Evolutionary conservation across 2,329 filamentous ascomycete genomes (phyloP).

Genomic region (Epicoccum sorghinum): DNA sequence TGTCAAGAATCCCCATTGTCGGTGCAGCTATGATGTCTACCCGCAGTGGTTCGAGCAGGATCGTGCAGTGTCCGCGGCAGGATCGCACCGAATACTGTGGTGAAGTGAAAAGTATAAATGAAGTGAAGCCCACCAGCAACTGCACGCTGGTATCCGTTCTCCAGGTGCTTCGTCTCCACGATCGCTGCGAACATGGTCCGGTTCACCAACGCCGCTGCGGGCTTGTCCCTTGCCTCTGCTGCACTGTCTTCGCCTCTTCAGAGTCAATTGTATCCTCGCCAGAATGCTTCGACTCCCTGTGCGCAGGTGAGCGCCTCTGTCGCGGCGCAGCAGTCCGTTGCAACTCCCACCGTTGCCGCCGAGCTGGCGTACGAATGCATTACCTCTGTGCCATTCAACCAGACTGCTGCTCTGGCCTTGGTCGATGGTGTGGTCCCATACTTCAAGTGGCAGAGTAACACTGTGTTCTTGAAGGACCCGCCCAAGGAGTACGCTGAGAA

Average conservation of each 20-base stretch:
- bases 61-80: constrained; percentile 11
- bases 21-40: constrained; percentile 27
- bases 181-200: constrained; percentile 30
- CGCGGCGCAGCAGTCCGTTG: constrained; percentile 30
- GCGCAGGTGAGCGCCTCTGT: constrained; percentile 39
- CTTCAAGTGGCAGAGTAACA: constrained; percentile 55
- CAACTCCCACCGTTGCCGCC: constrained; percentile 51
- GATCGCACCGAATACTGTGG: constrained; percentile 4
- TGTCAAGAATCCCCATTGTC: constrained; percentile 8
- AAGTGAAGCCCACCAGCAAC: not conserved
- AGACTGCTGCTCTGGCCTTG: constrained; percentile 48
- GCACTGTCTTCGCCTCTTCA: constrained; percentile 34
- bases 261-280: constrained; percentile 29
- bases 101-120: constrained; percentile 19
- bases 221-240: constrained; percentile 35
- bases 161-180: constrained; percentile 2
- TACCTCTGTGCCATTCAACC: constrained; percentile 54
- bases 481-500: constrained; percentile 55
- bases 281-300: constrained; percentile 41
- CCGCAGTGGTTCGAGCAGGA: constrained; percentile 10
- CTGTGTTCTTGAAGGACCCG: constrained; percentile 53
- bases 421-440: constrained; percentile 54
- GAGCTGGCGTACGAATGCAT: constrained; percentile 55
- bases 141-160: constrained; percentile 4
- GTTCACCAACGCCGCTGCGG: constrained; percentile 25